Percentiles rank a stretch among this genome's conserved stretches.
These are phyloP conservation scores for Amaranthus tricolor DNA, from an alignment of 179 eudicot species.

Conservation along the genomic window DNA sequence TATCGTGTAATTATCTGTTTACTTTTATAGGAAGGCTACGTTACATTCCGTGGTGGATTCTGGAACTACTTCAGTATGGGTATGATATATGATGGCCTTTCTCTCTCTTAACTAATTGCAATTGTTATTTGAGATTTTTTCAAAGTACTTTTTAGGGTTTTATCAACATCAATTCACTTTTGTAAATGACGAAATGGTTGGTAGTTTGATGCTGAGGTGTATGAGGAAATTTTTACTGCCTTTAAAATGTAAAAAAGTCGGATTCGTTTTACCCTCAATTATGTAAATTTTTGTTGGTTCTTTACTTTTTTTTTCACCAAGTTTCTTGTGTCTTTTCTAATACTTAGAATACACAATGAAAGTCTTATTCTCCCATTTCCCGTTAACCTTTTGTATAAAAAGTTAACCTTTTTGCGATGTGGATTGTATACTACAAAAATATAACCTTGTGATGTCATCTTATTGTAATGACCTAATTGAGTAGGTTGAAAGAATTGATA, in stretches of 20 bases:
- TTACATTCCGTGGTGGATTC: conserved; percentile 92
- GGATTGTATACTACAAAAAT: background rate
- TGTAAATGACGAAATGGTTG: background rate
- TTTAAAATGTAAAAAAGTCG: background rate
- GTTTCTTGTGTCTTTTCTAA: too few species aligned
- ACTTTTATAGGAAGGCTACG: conserved; percentile 64
- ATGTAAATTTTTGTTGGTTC: background rate
- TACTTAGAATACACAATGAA: background rate
- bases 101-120: too few species aligned
- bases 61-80: conserved; percentile 99
- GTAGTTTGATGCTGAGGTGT: background rate
- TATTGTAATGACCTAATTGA: background rate
- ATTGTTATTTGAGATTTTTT: background rate
- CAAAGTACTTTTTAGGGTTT: background rate
- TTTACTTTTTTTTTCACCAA: background rate
- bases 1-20: conserved; percentile 12
- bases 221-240: background rate
- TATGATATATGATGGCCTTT: conserved; percentile 27
- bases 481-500: background rate
- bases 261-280: background rate
- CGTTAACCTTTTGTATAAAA: background rate
- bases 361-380: background rate
- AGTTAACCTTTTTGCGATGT: background rate
- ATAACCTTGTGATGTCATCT: background rate
- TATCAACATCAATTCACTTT: background rate